Evolutionary conservation across 768 basidiomycete genomes (phyloP).

Genomic region (Suillus cothurnatus): DNA sequence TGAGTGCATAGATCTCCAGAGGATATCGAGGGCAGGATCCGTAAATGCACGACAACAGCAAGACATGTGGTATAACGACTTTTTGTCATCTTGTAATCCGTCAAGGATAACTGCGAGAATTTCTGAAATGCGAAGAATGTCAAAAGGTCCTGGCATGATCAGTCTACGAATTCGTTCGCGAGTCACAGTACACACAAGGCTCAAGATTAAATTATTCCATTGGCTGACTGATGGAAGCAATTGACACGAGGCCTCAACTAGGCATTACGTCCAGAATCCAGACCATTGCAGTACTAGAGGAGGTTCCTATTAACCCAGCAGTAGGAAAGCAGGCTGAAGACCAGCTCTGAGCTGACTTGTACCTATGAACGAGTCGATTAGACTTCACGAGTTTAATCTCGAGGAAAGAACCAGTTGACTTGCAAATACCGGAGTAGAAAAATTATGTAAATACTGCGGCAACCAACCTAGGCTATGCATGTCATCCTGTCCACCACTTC

Average conservation of each 20-base stretch:
- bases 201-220: background rate
- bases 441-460: no score
- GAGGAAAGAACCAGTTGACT: background rate
- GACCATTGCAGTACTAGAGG: background rate
- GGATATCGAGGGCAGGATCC: conserved; percentile 10
- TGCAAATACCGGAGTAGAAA: background rate
- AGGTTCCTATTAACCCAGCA: background rate
- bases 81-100: conserved; percentile 8
- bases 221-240: background rate
- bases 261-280: background rate
- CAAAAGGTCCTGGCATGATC: conserved; percentile 5
- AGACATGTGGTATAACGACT: conserved; percentile 3
- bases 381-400: background rate
- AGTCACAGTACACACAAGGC: background rate
- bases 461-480: no score
- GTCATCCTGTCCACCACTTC: no score
- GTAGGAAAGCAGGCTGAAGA: background rate
- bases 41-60: conserved; percentile 8
- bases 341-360: background rate
- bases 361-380: background rate
- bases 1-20: conserved; percentile 6
- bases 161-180: no score
- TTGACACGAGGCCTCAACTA: background rate
- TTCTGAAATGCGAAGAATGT: background rate
- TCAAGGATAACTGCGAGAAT: conserved; percentile 2